Evolutionary conservation across 2,329 filamentous ascomycete genomes (phyloP).

Genomic region (Nemania diffusa): DNA sequence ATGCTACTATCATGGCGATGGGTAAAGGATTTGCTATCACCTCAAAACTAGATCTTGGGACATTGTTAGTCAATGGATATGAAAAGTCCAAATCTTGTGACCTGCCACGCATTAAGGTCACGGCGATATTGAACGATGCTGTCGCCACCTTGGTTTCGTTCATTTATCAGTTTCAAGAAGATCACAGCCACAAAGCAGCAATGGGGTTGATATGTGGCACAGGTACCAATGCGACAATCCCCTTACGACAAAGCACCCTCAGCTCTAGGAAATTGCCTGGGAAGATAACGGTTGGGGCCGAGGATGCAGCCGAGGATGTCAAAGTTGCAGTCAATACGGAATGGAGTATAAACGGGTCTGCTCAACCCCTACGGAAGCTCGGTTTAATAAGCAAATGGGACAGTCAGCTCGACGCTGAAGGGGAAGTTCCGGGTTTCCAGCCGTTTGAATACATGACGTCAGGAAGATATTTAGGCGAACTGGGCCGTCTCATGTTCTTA

Average conservation of each 20-base stretch:
- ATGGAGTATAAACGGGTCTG: conserved; percentile 82
- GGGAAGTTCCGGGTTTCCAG: conserved; percentile 79
- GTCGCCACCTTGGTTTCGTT: conserved; percentile 83
- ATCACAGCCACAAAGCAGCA: conserved; percentile 70
- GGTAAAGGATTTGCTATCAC: conserved; percentile 74
- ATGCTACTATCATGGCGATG: conserved; percentile 74
- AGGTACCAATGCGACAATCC: conserved; percentile 83
- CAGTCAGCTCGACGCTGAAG: conserved; percentile 69
- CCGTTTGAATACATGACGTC: conserved; percentile 88
- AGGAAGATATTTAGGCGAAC: conserved; percentile 80
- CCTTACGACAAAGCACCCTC: conserved; percentile 71
- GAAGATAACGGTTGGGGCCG: conserved; percentile 61
- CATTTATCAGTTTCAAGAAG: conserved; percentile 74
- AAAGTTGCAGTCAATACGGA: conserved; percentile 84
- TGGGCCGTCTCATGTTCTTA: conserved; percentile 75
- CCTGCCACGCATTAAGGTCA: conserved; percentile 74
- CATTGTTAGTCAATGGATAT: conserved; percentile 69
- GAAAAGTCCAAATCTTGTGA: conserved; percentile 56
- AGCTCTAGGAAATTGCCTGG: conserved; percentile 69
- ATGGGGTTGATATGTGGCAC: conserved; percentile 88
- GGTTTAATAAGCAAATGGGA: conserved; percentile 79
- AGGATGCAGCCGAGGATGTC: conserved; percentile 59
- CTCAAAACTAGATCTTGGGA: conserved; percentile 68
- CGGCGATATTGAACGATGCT: conserved; percentile 83
- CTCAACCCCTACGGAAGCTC: conserved; percentile 71